Evolutionary conservation across 139 green algal species (phyloP).

Genomic region (Picochlorum sp.): DNA sequence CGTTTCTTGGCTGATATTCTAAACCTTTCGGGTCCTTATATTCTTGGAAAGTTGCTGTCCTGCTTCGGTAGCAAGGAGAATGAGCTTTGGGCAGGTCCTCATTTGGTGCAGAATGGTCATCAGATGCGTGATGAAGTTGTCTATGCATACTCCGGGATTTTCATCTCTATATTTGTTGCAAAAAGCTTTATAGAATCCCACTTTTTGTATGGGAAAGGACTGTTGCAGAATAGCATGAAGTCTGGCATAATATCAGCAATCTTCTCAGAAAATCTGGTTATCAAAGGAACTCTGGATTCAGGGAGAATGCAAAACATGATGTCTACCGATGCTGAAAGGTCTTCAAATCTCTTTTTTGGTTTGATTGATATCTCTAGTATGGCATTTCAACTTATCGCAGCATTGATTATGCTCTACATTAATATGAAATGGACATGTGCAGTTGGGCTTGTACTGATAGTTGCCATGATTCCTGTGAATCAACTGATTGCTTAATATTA

Average conservation of each 20-base stretch:
- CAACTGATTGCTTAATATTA: constrained; percentile 48
- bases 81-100: no score
- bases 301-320: constrained; percentile 28
- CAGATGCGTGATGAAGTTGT: no score
- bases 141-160: no score
- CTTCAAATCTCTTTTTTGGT: constrained; percentile 59
- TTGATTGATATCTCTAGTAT: constrained; percentile 78
- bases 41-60: constrained; percentile 67
- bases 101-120: no score
- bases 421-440: constrained; percentile 77
- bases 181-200: no score
- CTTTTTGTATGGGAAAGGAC: no score
- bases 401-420: constrained; percentile 75
- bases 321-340: constrained; percentile 61
- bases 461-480: constrained; percentile 79
- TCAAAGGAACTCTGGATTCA: no score
- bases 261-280: no score
- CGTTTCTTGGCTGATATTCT: constrained; percentile 61
- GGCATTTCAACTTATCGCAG: constrained; percentile 66
- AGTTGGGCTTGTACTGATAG: constrained; percentile 60
- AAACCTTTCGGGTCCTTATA: constrained; percentile 54
- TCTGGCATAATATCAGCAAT: no score
- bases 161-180: no score
- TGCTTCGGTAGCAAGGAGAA: constrained; percentile 28
- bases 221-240: no score